Base-by-base conservation (phyloP, 192 early-diverging fungal genomes). In the Coemansia sp. region DNA sequence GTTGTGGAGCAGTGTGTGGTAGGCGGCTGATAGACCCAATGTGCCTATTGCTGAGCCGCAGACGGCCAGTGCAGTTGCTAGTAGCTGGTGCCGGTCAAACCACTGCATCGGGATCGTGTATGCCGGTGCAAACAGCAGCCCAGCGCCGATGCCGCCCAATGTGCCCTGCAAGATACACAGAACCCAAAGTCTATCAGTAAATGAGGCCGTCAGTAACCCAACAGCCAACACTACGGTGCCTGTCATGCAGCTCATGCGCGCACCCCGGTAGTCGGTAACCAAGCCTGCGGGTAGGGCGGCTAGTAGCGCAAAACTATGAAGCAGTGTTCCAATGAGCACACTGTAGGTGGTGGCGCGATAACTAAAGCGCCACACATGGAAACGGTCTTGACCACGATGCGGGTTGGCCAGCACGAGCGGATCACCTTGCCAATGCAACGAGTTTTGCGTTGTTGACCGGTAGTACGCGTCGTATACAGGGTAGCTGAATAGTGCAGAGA, bases 131-230 rank as follows among this genome's bases (percentile, higher is more conserved):
- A 72, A 70, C 8, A 78, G 44, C 17, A 82, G 38, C 34, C 66
- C 63, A 14, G 62, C 50, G 3, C 80, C 80, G 0, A 75, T 17
- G 18, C 81, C 81, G 43, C 22, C 67, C 30, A 87, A 27, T 2
- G 81, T 39, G 37, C 85, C 85, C 35, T 87, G 85, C 0, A 78
- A 47, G 7, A 85, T 46, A 39, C 81, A 81, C 20, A 85, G 60
- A 9, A 78, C 70, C 81, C 81, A 81, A 1, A 85, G 53, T 11
- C 22, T 36, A 11, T 57, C 25, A n/a, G 72, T 60, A 51, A 81
- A 83, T 35, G 81, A 79, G 1, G 79, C 74, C 7, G 64, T 61
- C 4, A 81, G 19, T 9, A 83, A 17, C 4, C 62, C 63, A 26
- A 64, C 35, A 13, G 55, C 42, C 60, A 79, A 61, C 23, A 81